Conservation (phyloP, 257 asterid genomes). For the Salvia hispanica region DNA sequence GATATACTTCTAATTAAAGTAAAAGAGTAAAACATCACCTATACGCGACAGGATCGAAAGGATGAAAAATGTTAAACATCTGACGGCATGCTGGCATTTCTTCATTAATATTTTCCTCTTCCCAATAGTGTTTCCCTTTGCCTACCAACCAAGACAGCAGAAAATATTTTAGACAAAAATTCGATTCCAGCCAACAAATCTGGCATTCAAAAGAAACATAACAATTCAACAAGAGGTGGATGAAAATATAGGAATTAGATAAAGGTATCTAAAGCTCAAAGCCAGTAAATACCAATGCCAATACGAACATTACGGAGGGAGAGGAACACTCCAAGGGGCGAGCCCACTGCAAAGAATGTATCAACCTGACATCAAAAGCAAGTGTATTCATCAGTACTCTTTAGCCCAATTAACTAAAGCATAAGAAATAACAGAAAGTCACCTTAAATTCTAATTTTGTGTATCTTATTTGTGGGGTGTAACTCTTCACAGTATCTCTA, state of each 20-base stretch:
- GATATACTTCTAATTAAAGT: background rate
- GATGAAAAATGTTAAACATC: conserved; percentile 94
- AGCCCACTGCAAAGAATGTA: conserved; percentile 94
- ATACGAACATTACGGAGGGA: conserved; percentile 92
- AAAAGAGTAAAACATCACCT: conserved; percentile 47
- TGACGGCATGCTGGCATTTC: conserved; percentile 94
- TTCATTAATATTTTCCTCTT: conserved; percentile 72
- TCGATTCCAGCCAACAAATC: background rate
- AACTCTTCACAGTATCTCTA: conserved; percentile 56
- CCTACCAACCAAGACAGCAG: conserved; percentile 52
- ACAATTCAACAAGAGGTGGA: conserved; percentile 17
- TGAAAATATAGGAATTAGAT: conserved; percentile 15
- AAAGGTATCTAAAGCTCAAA: conserved; percentile 12
- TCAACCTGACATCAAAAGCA: conserved; percentile 68
- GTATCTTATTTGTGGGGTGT: conserved; percentile 75
- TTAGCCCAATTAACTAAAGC: conserved; percentile 14
- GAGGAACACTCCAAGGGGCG: conserved; percentile 97
- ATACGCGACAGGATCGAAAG: conserved; percentile 97
- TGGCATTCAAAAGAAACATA: background rate
- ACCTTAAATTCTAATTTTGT: conserved; percentile 87
- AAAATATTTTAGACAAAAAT: conserved; percentile 27
- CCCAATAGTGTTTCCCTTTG: conserved; percentile 80
- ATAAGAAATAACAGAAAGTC: conserved; percentile 29
- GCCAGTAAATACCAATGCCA: conserved; percentile 70
- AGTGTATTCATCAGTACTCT: conserved; percentile 11